A percentile compares a stretch with the other conserved stretches of the same genome.
These are phyloP conservation scores for Yamadazyma atmosphaerica DNA, from an alignment of 1,139 yeast genomes.

Conservation along the genomic window DNA sequence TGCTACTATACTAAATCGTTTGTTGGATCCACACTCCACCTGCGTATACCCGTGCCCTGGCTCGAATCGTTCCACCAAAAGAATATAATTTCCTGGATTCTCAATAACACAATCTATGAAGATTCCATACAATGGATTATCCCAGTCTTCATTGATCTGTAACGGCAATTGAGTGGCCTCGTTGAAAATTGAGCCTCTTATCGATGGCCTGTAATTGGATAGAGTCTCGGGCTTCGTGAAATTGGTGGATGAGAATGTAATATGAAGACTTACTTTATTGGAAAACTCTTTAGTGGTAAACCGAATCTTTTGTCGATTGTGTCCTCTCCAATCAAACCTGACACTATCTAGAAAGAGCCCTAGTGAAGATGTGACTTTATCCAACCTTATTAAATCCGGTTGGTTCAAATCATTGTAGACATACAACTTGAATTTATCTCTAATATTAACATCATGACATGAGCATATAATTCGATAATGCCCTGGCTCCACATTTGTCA, in stretches of 20 bases:
- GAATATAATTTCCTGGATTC: constrained; percentile 32
- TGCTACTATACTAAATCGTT: neutral
- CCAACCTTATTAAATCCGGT: constrained; percentile 6
- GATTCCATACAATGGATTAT: constrained; percentile 44
- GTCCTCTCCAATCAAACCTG: constrained; percentile 36
- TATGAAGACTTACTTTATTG: constrained; percentile 27
- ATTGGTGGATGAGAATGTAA: constrained; percentile 20
- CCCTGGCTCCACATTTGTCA: constrained; percentile 34
- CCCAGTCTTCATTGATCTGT: constrained; percentile 41
- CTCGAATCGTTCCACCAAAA: constrained; percentile 52
- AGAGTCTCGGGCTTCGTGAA: constrained; percentile 21
- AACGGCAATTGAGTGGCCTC: constrained; percentile 26
- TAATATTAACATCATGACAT: constrained; percentile 19
- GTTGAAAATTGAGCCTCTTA: constrained; percentile 47
- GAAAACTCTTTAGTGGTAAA: constrained; percentile 23
- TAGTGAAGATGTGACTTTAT: constrained; percentile 24
- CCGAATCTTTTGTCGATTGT: constrained; percentile 35
- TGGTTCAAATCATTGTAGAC: constrained; percentile 10
- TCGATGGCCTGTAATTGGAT: constrained; percentile 36
- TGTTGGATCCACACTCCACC: constrained; percentile 37
- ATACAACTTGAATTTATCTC: constrained; percentile 14
- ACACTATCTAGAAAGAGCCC: constrained; percentile 35
- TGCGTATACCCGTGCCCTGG: constrained; percentile 40
- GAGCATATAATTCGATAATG: constrained; percentile 36
- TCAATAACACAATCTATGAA: constrained; percentile 34